These are phyloP conservation scores for Gastrodia elata DNA, from an alignment of 106 monocot genomes.

Conservation along the genomic window DNA sequence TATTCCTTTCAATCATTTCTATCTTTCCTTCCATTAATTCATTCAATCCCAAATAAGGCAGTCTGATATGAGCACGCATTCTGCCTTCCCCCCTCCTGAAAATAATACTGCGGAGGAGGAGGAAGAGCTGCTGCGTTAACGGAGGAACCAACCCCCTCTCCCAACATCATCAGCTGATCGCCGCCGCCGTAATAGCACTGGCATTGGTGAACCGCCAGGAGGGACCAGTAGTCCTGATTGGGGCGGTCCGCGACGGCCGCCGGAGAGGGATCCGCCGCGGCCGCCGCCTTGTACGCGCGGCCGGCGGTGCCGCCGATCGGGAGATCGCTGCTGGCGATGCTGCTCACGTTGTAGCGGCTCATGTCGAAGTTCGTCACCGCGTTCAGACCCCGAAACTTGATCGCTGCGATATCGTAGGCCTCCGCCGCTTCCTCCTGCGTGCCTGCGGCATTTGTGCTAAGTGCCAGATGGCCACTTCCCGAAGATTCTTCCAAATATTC, in stretches of 20 bases:
- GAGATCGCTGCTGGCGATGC: constrained; percentile 73
- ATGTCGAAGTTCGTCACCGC: constrained; percentile 98
- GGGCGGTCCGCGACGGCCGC: constrained; percentile 12
- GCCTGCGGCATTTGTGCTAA: constrained; percentile 18
- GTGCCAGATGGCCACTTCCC: no score
- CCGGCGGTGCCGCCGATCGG: constrained; percentile 61
- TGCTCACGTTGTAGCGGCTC: constrained; percentile 85
- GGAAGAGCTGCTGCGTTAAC: neutral
- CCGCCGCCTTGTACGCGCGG: constrained; percentile 25
- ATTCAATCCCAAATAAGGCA: constrained; percentile 86
- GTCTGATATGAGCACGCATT: constrained; percentile 56
- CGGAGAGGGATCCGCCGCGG: constrained; percentile 30
- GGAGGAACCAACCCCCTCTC: constrained; percentile 10
- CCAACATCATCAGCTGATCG: neutral
- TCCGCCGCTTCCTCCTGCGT: constrained; percentile 97
- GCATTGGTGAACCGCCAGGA: constrained; percentile 53
- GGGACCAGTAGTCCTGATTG: constrained; percentile 65
- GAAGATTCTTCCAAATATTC: no score
- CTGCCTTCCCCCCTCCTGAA: constrained; percentile 37
- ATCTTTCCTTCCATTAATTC: no score
- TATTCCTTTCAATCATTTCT: no score
- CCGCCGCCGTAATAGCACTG: constrained; percentile 30
- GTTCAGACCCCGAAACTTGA: constrained; percentile 88
- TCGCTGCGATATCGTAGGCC: constrained; percentile 93
- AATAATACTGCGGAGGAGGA: constrained; percentile 24